Conservation (phyloP, 768 basidiomycete species). For the Rhizopogon vinicolor region DNA sequence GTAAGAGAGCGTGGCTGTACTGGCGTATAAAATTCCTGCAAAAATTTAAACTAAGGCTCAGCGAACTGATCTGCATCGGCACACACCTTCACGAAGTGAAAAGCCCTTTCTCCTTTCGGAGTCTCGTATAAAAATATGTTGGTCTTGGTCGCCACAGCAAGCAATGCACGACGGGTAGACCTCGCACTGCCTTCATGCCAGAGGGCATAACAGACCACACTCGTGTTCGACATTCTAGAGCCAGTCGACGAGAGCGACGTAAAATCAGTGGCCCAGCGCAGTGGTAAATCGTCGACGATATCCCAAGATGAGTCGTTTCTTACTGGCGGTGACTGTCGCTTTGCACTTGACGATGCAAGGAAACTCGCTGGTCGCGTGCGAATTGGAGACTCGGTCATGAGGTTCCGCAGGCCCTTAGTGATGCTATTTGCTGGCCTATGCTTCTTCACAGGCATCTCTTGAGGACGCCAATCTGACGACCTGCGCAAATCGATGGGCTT, state of each 20-base stretch:
- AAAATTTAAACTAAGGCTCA: neutral
- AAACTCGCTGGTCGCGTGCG: slow-evolving; percentile 24
- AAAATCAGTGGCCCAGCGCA: slow-evolving; percentile 86
- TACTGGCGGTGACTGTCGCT: slow-evolving; percentile 19
- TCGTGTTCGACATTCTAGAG: slow-evolving; percentile 54
- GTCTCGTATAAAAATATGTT: slow-evolving; percentile 78
- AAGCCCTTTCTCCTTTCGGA: slow-evolving; percentile 77
- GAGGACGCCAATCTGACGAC: slow-evolving; percentile 45
- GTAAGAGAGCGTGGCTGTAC: slow-evolving; percentile 57
- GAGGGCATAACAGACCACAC: slow-evolving; percentile 63
- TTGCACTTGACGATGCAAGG: slow-evolving; percentile 24
- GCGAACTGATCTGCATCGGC: neutral
- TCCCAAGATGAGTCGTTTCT: slow-evolving; percentile 62
- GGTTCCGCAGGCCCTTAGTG: slow-evolving; percentile 58
- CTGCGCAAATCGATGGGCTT: slow-evolving; percentile 57
- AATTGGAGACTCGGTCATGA: slow-evolving; percentile 41
- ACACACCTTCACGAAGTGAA: slow-evolving; percentile 73
- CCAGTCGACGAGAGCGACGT: slow-evolving; percentile 69
- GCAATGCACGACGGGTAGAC: slow-evolving; percentile 43
- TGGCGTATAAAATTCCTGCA: slow-evolving; percentile 82
- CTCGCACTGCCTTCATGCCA: slow-evolving; percentile 55
- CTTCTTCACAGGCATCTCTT: slow-evolving; percentile 40
- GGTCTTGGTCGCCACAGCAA: slow-evolving; percentile 73
- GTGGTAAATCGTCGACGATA: slow-evolving; percentile 63
- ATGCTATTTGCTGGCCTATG: slow-evolving; percentile 55